Conservation (phyloP, 805 yeast genomes). For the Pichia rugopelliculosa region DNA sequence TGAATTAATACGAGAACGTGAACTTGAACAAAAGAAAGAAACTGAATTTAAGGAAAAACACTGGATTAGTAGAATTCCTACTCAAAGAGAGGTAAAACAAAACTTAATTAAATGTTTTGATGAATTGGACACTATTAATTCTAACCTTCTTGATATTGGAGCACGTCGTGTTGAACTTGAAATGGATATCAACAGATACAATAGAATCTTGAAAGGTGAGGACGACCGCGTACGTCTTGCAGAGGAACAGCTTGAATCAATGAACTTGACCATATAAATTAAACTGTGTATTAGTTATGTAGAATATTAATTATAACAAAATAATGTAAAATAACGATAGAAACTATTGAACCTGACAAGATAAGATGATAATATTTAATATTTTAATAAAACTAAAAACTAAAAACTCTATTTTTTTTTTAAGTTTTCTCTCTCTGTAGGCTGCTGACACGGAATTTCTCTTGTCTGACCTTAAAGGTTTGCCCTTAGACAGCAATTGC, state of each 20-base stretch:
- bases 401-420: too few species aligned
- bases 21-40: constrained; percentile 2
- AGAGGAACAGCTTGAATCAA: constrained; percentile 44
- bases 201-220: constrained; percentile 22
- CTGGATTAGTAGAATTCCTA: constrained; percentile 24
- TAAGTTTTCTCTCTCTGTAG: too few species aligned
- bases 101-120: constrained; percentile 15
- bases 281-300: not conserved
- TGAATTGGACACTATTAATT: constrained; percentile 21
- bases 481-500: not conserved
- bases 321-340: not conserved
- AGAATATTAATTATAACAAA: not conserved
- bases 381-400: not conserved
- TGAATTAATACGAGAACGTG: not conserved
- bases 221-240: constrained; percentile 21
- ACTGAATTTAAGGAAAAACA: constrained; percentile 18
- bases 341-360: too few species aligned
- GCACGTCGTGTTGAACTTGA: constrained; percentile 20
- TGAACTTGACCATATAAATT: constrained; percentile 28
- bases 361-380: not conserved
- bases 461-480: too few species aligned
- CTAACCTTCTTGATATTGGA: constrained; percentile 10
- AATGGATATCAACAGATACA: constrained; percentile 22
- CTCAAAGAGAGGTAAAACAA: constrained; percentile 16
- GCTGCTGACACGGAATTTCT: too few species aligned